Evolutionary conservation across 2,329 filamentous ascomycete species (phyloP), one percentile per base, ranked within the genome.

Genomic region (Calonectria hawksworthii): DNA sequence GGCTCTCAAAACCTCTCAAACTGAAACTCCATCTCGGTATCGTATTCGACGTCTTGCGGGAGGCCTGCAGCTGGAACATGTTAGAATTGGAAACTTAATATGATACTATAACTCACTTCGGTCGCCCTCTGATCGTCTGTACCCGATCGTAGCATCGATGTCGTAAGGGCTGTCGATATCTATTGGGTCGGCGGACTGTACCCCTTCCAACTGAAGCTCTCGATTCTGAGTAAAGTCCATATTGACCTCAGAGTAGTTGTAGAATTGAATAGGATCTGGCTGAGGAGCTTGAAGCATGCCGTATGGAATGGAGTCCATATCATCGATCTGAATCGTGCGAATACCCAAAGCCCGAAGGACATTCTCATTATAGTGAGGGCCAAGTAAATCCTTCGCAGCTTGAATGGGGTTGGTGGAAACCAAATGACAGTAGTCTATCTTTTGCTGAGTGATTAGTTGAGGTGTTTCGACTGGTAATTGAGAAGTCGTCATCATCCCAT

Each of bases 401-500:
- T 77, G 74, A 14, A 75, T 51, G 3, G 78, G 75, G 38, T 80
- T 69, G 51, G 28, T 32, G 28, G 28, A 8, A 67, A 52, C 13
- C 61, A 70, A 41, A 82, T 72, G 2, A 65, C 75, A 14, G 63
- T 81, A 80, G 18, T 74, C 65, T 9, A 74, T 23, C 70, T 81
- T 83, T 23, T 77, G 70, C 32, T 66, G 63, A 3, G 74, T 80
- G 36, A 72, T 66, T n/a, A 64, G 44, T 34, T 75, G 61, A 3
- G 72, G 73, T 41, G 54, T 21, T 54, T 69, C 23, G 9, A 66
- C 56, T 34, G 66, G 68, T 1, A 61, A 34, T 9, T 44, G 38
- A 21, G 74, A 61, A 11, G 80, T 79, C 1, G 80, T 78, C 78
- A 84, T 83, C 51, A 84, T 79, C 38, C 78, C 75, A 59, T 75